Conservation (phyloP, 2,329 filamentous ascomycete species). For the Colletotrichum sansevieriae region DNA sequence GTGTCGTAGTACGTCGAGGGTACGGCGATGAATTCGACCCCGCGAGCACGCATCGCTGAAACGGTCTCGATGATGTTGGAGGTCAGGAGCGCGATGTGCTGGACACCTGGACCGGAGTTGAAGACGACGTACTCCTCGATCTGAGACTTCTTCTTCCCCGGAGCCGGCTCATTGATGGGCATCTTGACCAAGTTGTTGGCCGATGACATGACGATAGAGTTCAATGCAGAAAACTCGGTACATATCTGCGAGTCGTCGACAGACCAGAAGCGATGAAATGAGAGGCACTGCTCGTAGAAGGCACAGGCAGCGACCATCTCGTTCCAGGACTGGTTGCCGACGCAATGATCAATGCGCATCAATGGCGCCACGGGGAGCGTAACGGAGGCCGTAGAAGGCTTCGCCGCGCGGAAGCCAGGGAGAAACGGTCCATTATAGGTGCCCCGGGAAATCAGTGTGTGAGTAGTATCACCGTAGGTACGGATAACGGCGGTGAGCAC, state of each 20-base stretch:
- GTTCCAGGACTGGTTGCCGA: conserved; percentile 96
- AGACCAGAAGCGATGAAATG: conserved; percentile 97
- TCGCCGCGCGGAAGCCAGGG: conserved; percentile 79
- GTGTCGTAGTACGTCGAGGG: conserved; percentile 87
- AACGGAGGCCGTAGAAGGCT: conserved; percentile 53
- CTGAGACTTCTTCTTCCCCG: conserved; percentile 90
- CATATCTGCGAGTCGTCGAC: conserved; percentile 94
- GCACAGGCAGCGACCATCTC: conserved; percentile 78
- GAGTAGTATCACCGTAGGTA: conserved; percentile 96
- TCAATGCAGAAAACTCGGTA: conserved; percentile 91
- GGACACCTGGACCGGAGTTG: conserved; percentile 89
- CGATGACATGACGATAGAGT: conserved; percentile 90
- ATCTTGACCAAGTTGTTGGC: conserved; percentile 92
- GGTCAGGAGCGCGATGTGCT: conserved; percentile 92
- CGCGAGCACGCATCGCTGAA: conserved; percentile 82
- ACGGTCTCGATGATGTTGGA: conserved; percentile 84
- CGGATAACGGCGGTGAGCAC: conserved; percentile 84
- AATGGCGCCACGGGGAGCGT: conserved; percentile 75
- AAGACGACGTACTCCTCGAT: conserved; percentile 95
- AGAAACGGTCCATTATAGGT: conserved; percentile 82
- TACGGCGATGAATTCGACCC: conserved; percentile 93
- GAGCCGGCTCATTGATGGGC: conserved; percentile 97
- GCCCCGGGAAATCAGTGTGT: conserved; percentile 84
- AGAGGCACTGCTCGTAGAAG: conserved; percentile 88
- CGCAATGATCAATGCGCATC: conserved; percentile 91